phyloP scores from a whole-genome alignment of 2,329 filamentous ascomycete species.

The Cladosporium phlei region DNA sequence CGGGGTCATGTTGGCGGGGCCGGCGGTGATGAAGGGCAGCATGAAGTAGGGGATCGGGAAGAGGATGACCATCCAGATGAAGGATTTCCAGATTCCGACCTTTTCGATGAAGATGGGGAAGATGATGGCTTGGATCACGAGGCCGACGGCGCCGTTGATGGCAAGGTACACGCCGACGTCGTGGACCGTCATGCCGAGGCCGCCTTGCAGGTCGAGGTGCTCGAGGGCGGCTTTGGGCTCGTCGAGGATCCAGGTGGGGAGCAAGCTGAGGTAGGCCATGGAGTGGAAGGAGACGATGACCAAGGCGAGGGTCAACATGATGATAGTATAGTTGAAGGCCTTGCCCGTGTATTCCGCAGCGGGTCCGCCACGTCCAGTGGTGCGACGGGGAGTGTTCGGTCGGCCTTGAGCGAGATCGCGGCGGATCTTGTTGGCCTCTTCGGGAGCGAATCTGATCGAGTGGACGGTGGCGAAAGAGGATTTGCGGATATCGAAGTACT shows the following conservation, averaged over 20 bases:
- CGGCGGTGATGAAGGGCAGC: conserved; percentile 59
- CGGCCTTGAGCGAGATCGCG: conserved; percentile 37
- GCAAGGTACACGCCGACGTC: conserved; percentile 63
- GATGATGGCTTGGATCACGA: conserved; percentile 65
- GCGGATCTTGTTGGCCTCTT: conserved; percentile 45
- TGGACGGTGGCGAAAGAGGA: conserved; percentile 15
- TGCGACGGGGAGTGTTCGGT: conserved; percentile 15
- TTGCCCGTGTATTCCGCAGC: conserved; percentile 32
- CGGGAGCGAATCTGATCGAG: conserved; percentile 31
- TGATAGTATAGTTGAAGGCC: conserved; percentile 58
- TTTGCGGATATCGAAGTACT: conserved; percentile 15
- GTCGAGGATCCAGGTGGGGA: conserved; percentile 88
- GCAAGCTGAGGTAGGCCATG: conserved; percentile 84
- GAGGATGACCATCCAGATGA: conserved; percentile 57
- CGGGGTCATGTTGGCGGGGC: conserved; percentile 50
- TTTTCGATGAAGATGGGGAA: conserved; percentile 59
- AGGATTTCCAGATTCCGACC: conserved; percentile 61
- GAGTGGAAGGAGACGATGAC: conserved; percentile 88
- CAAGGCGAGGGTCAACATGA: conserved; percentile 69
- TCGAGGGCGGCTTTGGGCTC: conserved; percentile 44
- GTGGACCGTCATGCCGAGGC: conserved; percentile 59
- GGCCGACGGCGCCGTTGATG: conserved; percentile 62
- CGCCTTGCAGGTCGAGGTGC: conserved; percentile 44
- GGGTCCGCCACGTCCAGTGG: conserved; percentile 17
- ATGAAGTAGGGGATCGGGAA: conserved; percentile 63